Conservation (phyloP, 805 yeast genomes). For the Candida awuae region DNA sequence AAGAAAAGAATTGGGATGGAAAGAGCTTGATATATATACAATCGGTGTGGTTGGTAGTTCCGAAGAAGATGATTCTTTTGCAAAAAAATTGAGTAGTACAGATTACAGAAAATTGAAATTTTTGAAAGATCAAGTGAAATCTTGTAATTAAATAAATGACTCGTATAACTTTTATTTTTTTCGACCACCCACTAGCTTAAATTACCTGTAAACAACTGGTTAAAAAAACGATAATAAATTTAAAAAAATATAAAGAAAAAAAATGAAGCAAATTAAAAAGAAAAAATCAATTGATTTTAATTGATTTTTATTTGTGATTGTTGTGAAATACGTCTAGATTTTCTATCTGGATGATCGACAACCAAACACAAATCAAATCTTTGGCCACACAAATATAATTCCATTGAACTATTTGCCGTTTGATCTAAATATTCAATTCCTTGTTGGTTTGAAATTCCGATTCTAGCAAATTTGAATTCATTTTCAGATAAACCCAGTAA, state of each 20-base stretch:
- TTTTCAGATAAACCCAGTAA: conserved; percentile 69
- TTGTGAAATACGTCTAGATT: conserved; percentile 44
- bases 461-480: conserved; percentile 68
- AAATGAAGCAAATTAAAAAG: background rate
- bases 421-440: conserved; percentile 35
- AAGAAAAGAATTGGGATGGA: conserved; percentile 51
- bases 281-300: conserved; percentile 17
- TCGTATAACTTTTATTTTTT: too few relatives aligned
- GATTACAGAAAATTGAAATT: conserved; percentile 46
- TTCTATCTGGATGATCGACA: conserved; percentile 81
- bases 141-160: background rate
- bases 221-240: too few relatives aligned
- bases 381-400: conserved; percentile 40
- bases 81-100: conserved; percentile 80
- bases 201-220: too few relatives aligned
- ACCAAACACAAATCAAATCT: conserved; percentile 40
- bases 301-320: conserved; percentile 57
- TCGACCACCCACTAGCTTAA: background rate
- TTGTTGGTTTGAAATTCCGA: conserved; percentile 45
- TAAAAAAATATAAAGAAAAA: too few relatives aligned
- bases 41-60: conserved; percentile 61
- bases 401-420: conserved; percentile 45
- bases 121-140: conserved; percentile 9
- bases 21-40: conserved; percentile 40
- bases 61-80: conserved; percentile 33